A percentile compares a stretch with the other conserved stretches of the same genome.
Evolutionary conservation across 208 protist genomes (phyloP).

Genomic region (Acanthamoeba lenticulata): DNA sequence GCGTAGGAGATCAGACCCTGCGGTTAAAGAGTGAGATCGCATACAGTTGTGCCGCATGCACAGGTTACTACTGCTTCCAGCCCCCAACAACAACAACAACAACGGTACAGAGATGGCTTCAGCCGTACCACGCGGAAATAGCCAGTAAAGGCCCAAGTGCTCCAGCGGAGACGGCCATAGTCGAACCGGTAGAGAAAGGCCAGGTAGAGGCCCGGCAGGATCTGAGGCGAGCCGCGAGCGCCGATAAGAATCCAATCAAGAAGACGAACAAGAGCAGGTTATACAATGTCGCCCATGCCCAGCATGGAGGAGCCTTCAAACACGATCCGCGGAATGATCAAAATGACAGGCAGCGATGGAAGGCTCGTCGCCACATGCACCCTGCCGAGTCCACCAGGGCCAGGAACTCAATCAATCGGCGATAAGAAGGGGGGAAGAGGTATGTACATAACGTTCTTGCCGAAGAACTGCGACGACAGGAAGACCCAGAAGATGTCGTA

Average conservation of each 20-base stretch:
- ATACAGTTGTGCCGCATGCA: no score
- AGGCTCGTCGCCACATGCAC: slow-evolving; percentile 40
- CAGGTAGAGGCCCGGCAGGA: slow-evolving; percentile 69
- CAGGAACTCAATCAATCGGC: no score
- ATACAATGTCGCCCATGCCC: slow-evolving; percentile 73
- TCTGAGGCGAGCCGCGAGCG: not conserved
- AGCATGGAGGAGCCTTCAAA: slow-evolving; percentile 61
- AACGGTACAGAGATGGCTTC: no score
- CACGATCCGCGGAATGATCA: slow-evolving; percentile 16
- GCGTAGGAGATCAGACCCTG: slow-evolving; percentile 26
- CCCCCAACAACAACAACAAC: not conserved
- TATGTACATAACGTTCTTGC: slow-evolving; percentile 72
- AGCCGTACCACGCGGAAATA: slow-evolving; percentile 41
- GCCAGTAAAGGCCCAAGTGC: not conserved
- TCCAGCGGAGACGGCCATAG: not conserved
- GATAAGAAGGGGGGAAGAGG: not conserved
- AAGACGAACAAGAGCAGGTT: not conserved
- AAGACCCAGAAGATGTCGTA: slow-evolving; percentile 79
- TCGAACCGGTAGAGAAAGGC: slow-evolving; percentile 71
- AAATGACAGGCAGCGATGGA: slow-evolving; percentile 58
- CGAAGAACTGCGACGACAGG: slow-evolving; percentile 64
- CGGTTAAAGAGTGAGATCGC: no score
- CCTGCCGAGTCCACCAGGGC: not conserved
- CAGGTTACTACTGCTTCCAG: no score
- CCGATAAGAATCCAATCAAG: not conserved